phyloP scores from a whole-genome alignment of 2,329 filamentous ascomycete species.

The Acrocalymma vagum region DNA sequence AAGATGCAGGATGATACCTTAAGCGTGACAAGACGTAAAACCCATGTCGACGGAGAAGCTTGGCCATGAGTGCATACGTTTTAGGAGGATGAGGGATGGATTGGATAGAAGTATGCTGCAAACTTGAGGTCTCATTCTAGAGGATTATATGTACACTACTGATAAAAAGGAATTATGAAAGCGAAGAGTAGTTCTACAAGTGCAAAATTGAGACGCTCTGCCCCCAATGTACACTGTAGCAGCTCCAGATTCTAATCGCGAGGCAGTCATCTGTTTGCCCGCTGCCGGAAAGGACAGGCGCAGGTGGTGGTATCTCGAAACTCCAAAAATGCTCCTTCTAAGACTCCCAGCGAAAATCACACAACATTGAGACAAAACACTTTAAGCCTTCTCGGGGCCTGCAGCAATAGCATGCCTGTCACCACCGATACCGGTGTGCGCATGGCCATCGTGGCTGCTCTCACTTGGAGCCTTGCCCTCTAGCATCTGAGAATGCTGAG shows the following conservation, averaged over 20 bases:
- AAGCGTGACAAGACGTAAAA: background rate
- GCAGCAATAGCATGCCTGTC: conserved; percentile 62
- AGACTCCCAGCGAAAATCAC: conserved; percentile 17
- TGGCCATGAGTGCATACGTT: conserved; percentile 2
- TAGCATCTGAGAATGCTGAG: conserved; percentile 72
- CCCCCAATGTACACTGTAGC: conserved; percentile 4
- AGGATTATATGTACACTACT: conserved; percentile 24
- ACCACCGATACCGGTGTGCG: conserved; percentile 59
- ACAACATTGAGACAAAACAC: conserved; percentile 1
- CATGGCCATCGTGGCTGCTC: conserved; percentile 48
- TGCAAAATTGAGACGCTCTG: conserved; percentile 13
- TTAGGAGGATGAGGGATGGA: no score
- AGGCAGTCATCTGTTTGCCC: conserved; percentile 1
- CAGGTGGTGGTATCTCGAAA: conserved; percentile 42
- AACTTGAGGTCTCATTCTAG: conserved; percentile 10
- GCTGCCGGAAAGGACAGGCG: conserved; percentile 27
- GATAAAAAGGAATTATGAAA: conserved; percentile 9
- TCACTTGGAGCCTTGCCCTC: conserved; percentile 63
- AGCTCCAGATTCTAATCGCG: background rate
- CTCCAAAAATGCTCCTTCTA: conserved; percentile 30
- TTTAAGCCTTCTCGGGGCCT: conserved; percentile 49
- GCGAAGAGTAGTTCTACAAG: conserved; percentile 12
- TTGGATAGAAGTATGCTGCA: no score
- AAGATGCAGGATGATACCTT: background rate
- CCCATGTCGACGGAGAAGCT: conserved; percentile 4